These are phyloP conservation scores for Baorangia bicolor DNA, from an alignment of 768 basidiomycete genomes.

Conservation along the genomic window DNA sequence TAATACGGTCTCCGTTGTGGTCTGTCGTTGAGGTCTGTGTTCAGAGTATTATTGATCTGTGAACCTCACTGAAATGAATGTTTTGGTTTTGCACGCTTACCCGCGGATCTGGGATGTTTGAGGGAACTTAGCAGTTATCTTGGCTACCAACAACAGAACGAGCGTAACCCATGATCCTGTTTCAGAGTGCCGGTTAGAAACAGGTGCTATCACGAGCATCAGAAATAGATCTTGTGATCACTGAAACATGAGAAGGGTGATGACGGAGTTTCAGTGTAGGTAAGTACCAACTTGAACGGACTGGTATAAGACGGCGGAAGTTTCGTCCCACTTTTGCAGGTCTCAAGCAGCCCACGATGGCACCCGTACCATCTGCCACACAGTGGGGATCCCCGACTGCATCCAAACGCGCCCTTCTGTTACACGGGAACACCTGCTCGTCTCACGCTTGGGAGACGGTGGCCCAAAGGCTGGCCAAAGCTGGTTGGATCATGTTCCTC, in stretches of 20 bases:
- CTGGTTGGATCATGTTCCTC: not conserved
- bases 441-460: slow-evolving; percentile 17
- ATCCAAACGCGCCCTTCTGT: slow-evolving; percentile 15
- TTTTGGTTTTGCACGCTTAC: too few species aligned
- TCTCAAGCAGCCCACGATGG: slow-evolving; percentile 6
- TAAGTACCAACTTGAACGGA: too few species aligned
- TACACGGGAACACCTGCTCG: slow-evolving; percentile 11
- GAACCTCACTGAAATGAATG: too few species aligned
- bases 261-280: too few species aligned
- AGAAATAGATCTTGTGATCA: slow-evolving; percentile 7
- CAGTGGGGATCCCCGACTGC: slow-evolving; percentile 16
- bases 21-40: not conserved
- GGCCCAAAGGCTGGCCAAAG: slow-evolving; percentile 5
- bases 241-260: too few species aligned
- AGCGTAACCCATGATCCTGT: too few species aligned
- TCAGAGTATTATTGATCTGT: too few species aligned
- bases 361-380: slow-evolving; percentile 12
- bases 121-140: too few species aligned
- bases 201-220: not conserved
- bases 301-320: not conserved
- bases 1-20: not conserved
- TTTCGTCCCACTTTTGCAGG: too few species aligned
- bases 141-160: too few species aligned
- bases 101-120: too few species aligned
- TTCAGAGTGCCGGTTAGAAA: too few species aligned